These are phyloP conservation scores for Dictyostelium capitatum DNA, from an alignment of 78 protist genomes.

Conservation along the genomic window DNA sequence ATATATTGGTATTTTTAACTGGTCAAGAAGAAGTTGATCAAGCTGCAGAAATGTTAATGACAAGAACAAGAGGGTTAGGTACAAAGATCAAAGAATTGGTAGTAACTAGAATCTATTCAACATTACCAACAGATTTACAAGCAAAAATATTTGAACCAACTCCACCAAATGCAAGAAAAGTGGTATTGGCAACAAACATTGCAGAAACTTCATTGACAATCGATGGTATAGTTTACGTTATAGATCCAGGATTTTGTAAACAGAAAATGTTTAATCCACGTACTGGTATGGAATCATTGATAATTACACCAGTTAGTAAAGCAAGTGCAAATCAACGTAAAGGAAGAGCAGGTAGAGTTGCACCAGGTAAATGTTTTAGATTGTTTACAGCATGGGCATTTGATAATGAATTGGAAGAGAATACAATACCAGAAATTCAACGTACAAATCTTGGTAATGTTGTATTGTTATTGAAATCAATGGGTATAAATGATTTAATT, in stretches of 20 bases:
- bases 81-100: conserved; percentile 92
- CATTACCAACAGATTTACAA: conserved; percentile 97
- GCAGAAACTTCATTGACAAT: conserved; percentile 99
- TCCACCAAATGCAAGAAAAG: conserved; percentile 97
- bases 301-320: conserved; percentile 93
- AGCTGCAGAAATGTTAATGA: conserved; percentile 88
- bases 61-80: conserved; percentile 92
- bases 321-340: conserved; percentile 97
- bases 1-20: conserved; percentile 97
- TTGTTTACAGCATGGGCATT: conserved; percentile 97
- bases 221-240: conserved; percentile 98
- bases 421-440: conserved; percentile 98
- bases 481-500: conserved; percentile 98
- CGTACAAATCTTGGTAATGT: conserved; percentile 98
- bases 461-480: conserved; percentile 94
- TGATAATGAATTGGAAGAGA: conserved; percentile 93
- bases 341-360: conserved; percentile 98
- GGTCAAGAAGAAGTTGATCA: conserved; percentile 98
- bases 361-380: conserved; percentile 98
- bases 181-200: conserved; percentile 99
- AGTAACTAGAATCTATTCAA: conserved; percentile 96
- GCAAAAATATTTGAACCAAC: conserved; percentile 96
- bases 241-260: conserved; percentile 98
- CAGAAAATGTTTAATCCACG: conserved; percentile 95
- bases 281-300: conserved; percentile 98